phyloP scores from a whole-genome alignment of 2,329 filamentous ascomycete species.

The Intubia oerlemansii region DNA sequence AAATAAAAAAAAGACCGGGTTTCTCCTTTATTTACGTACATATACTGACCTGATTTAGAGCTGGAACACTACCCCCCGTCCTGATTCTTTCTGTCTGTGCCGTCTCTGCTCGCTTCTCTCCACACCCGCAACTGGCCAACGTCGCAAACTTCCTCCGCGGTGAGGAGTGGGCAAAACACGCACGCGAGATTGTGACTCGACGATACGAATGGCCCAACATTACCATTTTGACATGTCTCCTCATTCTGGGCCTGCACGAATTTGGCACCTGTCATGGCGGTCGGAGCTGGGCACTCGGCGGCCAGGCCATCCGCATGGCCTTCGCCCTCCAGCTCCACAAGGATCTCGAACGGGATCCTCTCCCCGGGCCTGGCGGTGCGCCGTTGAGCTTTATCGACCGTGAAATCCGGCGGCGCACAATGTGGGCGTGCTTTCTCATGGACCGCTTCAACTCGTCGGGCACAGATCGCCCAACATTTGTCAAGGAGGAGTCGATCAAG shows the following conservation, averaged over 20 bases:
- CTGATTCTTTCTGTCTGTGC: constrained; percentile 87
- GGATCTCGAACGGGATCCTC: constrained; percentile 67
- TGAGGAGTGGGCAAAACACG: constrained; percentile 73
- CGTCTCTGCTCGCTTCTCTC: constrained; percentile 85
- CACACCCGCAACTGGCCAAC: constrained; percentile 57
- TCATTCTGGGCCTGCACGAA: constrained; percentile 79
- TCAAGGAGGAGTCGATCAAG: constrained; percentile 71
- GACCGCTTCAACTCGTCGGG: constrained; percentile 94
- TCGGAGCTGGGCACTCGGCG: constrained; percentile 85
- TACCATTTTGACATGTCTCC: constrained; percentile 76
- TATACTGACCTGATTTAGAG: too few relatives aligned
- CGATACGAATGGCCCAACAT: constrained; percentile 92
- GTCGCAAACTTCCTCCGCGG: constrained; percentile 58
- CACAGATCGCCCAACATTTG: constrained; percentile 76
- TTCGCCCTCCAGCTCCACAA: constrained; percentile 87
- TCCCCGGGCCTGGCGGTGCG: constrained; percentile 36
- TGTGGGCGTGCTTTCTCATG: constrained; percentile 98
- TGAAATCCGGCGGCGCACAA: constrained; percentile 78
- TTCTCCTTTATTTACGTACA: too few relatives aligned
- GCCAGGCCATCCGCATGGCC: constrained; percentile 90
- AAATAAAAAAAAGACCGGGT: too few relatives aligned
- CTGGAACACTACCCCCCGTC: constrained; percentile 68
- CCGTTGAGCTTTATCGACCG: constrained; percentile 77
- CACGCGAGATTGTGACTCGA: constrained; percentile 69
- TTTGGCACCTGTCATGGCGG: constrained; percentile 95